Conservation (phyloP, 2,329 filamentous ascomycete species). For the Aureobasidium sp. region DNA sequence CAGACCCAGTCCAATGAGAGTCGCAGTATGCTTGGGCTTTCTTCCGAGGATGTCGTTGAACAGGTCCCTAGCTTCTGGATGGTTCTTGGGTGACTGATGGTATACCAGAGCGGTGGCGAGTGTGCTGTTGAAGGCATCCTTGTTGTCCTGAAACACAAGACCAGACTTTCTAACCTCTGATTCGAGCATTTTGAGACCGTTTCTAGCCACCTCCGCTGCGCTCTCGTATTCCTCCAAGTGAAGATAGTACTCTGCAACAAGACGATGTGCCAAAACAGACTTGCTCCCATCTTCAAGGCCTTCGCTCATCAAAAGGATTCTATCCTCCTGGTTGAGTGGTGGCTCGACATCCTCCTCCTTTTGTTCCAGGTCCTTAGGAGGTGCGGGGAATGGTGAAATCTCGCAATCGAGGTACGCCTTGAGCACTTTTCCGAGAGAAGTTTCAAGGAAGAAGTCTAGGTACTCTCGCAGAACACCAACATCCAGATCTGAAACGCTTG, state of each 20-base stretch:
- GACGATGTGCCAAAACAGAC: conserved; percentile 72
- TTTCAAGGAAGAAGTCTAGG: conserved; percentile 72
- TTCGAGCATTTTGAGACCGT: conserved; percentile 54
- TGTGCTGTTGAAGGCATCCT: conserved; percentile 65
- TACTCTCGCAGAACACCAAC: conserved; percentile 70
- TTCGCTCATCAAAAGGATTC: conserved; percentile 67
- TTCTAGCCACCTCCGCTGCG: conserved; percentile 69
- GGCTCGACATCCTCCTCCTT: conserved; percentile 49
- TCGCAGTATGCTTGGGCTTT: conserved; percentile 66
- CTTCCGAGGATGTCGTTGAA: conserved; percentile 74
- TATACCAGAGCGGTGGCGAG: conserved; percentile 84
- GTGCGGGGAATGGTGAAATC: conserved; percentile 77
- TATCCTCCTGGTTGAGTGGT: conserved; percentile 62
- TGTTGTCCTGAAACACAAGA: conserved; percentile 57
- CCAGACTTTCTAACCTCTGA: conserved; percentile 59
- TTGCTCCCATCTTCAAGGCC: conserved; percentile 42
- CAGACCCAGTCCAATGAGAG: conserved; percentile 80
- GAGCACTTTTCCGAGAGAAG: conserved; percentile 72
- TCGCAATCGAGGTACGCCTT: conserved; percentile 74
- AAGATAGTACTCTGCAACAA: conserved; percentile 77
- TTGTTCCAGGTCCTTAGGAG: conserved; percentile 32
- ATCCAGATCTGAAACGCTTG: conserved; percentile 68
- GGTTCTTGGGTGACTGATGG: conserved; percentile 81
- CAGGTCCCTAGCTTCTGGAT: conserved; percentile 75
- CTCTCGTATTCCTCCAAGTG: conserved; percentile 77